Percentiles rank a stretch among this genome's conserved stretches.
Conservation (phyloP, 2,329 filamentous ascomycete species). For the Clarireedia homoeocarpa region DNA sequence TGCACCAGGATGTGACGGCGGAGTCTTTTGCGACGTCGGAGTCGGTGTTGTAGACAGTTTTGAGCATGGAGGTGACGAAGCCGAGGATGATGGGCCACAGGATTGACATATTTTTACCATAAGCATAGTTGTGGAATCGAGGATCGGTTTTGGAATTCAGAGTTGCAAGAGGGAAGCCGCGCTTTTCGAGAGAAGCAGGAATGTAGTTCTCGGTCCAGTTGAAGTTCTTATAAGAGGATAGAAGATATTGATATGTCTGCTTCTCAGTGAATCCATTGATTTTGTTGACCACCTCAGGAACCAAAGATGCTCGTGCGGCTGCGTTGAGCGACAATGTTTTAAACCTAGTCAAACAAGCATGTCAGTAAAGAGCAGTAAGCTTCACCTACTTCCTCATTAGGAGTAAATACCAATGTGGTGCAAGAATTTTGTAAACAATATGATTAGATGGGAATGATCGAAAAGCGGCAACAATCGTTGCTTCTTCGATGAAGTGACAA, state of each 20-base stretch:
- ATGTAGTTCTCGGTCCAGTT: slow-evolving; percentile 30
- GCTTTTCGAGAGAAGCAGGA: slow-evolving; percentile 36
- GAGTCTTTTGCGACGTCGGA: slow-evolving; percentile 27
- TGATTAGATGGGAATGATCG: slow-evolving; percentile 8
- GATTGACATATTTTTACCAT: slow-evolving; percentile 37
- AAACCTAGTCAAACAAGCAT: slow-evolving; percentile 1
- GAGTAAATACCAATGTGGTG: slow-evolving; percentile 7
- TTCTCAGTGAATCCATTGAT: slow-evolving; percentile 6
- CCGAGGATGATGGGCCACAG: slow-evolving; percentile 38
- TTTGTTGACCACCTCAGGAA: background rate
- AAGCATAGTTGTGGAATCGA: slow-evolving; percentile 42
- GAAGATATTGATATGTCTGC: slow-evolving; percentile 7
- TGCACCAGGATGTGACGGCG: slow-evolving; percentile 34
- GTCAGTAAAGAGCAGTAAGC: background rate
- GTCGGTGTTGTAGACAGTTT: slow-evolving; percentile 29
- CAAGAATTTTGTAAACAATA: slow-evolving; percentile 8
- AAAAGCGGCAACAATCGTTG: slow-evolving; percentile 7
- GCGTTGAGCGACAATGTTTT: slow-evolving; percentile 9
- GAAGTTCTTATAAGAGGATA: slow-evolving; percentile 10
- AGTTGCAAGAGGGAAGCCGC: slow-evolving; percentile 35
- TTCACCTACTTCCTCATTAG: background rate
- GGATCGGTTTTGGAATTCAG: slow-evolving; percentile 22
- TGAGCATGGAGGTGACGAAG: slow-evolving; percentile 36
- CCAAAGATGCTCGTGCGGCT: background rate
- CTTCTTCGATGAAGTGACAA: slow-evolving; percentile 9